Evolutionary conservation across 305 asterid species (phyloP), one percentile per base, ranked within the genome.

Genomic region (Coffea humblotiana): DNA sequence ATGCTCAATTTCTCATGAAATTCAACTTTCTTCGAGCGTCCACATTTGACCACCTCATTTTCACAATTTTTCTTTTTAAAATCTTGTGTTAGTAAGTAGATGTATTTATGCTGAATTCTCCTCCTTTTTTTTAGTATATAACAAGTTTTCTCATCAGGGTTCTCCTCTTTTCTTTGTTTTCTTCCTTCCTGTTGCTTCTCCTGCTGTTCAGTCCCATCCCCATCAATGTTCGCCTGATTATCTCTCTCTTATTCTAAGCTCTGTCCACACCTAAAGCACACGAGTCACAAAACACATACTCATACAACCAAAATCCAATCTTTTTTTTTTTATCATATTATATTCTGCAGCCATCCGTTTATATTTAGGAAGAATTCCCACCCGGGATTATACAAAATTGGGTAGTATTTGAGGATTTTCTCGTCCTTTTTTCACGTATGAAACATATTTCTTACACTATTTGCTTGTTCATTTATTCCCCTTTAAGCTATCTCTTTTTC

Each of bases 151-250:
- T 1, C 2, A 16, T 27, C 2, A 10, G 23, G 48, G 52, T 8
- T 2, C 16, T 47, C 47, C 8, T 9, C 10, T 43, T 47, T 13
- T 0, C 9, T 13, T 23, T 18, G 6, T 52, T 4, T 15, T 47
- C 40, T 27, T 71, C 58, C 35, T 74, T 13, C 56, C 21, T 60
- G 37, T 75, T 71, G 51, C 37, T 71, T 71, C 75, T 9, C 49
- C 68, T 19, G 45, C 47, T 43, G n/a, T 25, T 61, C 72, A 43
- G 47, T 76, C 10, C 72, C 72, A 27, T 76, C 43, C 58, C 72
- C 61, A 76, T 69, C 81, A 68, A 7, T 13, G 54, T 10, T 29
- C 75, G 23, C 58, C 8, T 40, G 60, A 7, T 52, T 29, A 29
- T 54, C 19, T 10, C 72, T 78, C 58, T 21, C 16, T 60, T 61